Conservation (phyloP, 2,329 filamentous ascomycete species). For the Aspergillus oerlinghausenensis region DNA sequence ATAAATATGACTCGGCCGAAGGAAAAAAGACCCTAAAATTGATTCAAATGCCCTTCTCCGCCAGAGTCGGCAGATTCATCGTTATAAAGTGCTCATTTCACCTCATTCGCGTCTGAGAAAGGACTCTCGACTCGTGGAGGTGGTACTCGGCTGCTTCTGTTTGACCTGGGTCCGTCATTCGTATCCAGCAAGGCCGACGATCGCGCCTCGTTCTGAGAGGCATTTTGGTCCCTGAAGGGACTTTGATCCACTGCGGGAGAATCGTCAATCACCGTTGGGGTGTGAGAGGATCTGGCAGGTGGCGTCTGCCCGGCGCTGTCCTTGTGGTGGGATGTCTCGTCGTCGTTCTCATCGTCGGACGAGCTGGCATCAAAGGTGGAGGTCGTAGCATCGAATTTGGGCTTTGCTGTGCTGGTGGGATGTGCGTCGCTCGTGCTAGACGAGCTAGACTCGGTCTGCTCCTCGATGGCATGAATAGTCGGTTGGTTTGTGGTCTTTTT, state of each 20-base stretch:
- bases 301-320: slow-evolving; percentile 13
- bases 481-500: slow-evolving; percentile 23
- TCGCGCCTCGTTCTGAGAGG: slow-evolving; percentile 16
- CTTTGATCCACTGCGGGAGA: slow-evolving; percentile 21
- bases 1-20: slow-evolving; percentile 1
- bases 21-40: neutral
- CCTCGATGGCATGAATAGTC: slow-evolving; percentile 16
- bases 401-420: slow-evolving; percentile 12
- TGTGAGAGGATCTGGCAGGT: slow-evolving; percentile 20
- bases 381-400: slow-evolving; percentile 14
- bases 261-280: slow-evolving; percentile 27
- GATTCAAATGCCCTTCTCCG: neutral
- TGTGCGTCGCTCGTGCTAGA: slow-evolving; percentile 13
- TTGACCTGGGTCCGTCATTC: slow-evolving; percentile 23
- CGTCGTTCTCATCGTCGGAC: slow-evolving; percentile 27
- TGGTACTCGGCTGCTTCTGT: slow-evolving; percentile 26
- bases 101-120: slow-evolving; percentile 43
- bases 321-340: slow-evolving; percentile 8
- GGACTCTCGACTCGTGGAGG: slow-evolving; percentile 35
- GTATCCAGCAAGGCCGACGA: slow-evolving; percentile 14
- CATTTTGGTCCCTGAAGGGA: slow-evolving; percentile 26
- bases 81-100: slow-evolving; percentile 26
- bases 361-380: slow-evolving; percentile 32
- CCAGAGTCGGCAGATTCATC: neutral
- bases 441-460: slow-evolving; percentile 11